Evolutionary conservation across 305 asterid genomes (phyloP).

Genomic region (Withania somnifera): DNA sequence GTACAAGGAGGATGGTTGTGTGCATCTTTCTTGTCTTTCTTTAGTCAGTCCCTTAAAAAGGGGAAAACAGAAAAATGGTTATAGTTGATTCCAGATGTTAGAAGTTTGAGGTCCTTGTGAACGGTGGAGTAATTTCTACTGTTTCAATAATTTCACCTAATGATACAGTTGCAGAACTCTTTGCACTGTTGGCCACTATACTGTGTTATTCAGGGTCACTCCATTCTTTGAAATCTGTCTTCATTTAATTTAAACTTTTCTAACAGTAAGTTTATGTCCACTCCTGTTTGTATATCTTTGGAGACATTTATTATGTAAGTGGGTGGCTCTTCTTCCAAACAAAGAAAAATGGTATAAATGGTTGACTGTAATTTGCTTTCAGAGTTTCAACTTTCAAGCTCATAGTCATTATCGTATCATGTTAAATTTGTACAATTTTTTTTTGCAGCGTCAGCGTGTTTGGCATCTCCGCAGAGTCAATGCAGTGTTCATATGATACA

Average conservation of each 20-base stretch:
- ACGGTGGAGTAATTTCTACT: not conserved
- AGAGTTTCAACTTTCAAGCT: not conserved
- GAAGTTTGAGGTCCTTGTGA: not conserved
- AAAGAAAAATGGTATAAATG: not conserved
- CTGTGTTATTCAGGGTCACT: not conserved
- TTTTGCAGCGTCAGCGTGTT: constrained; percentile 72
- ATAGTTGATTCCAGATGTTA: not conserved
- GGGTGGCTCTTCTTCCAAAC: not conserved
- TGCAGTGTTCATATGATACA: constrained; percentile 87
- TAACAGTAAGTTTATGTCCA: not conserved
- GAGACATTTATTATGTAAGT: not conserved
- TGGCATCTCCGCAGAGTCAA: constrained; percentile 95
- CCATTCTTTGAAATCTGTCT: not conserved
- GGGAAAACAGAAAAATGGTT: not conserved
- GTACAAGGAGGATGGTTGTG: not conserved
- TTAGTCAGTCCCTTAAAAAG: not conserved
- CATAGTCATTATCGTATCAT: not conserved
- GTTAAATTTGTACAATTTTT: not conserved
- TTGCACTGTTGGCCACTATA: not conserved
- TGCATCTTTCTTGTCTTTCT: not conserved
- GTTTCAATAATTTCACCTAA: not conserved
- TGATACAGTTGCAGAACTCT: not conserved
- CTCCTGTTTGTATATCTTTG: not conserved
- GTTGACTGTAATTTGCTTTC: not conserved
- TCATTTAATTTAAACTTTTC: not conserved